Evolutionary conservation across 116 monocot genomes (phyloP).

Genomic region (Posidonia oceanica): DNA sequence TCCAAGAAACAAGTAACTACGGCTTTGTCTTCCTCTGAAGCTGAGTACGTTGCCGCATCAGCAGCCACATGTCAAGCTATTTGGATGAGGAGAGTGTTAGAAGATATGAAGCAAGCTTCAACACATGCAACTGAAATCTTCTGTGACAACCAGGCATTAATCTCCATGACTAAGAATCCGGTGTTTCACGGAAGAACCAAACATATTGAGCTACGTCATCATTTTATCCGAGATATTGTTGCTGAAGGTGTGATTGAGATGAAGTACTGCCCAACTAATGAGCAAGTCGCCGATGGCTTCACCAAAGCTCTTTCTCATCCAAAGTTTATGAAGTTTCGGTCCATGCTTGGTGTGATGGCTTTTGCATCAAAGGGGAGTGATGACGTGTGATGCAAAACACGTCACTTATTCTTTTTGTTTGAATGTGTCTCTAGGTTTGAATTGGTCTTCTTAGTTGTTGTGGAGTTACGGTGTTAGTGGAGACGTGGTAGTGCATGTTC

Average conservation of each 20-base stretch:
- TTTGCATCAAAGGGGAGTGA: no score
- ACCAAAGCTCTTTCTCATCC: background rate
- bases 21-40: conserved; percentile 3
- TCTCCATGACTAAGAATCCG: conserved; percentile 8
- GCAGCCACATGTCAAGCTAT: background rate
- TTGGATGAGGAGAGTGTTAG: conserved; percentile 8
- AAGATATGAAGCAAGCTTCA: conserved; percentile 4
- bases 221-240: conserved; percentile 6
- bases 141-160: conserved; percentile 4
- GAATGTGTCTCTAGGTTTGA: no score
- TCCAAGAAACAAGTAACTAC: conserved; percentile 5
- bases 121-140: background rate
- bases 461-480: no score
- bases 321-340: no score
- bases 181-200: conserved; percentile 9
- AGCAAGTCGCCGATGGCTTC: conserved; percentile 11
- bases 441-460: no score
- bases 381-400: background rate
- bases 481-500: no score
- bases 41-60: background rate
- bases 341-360: no score
- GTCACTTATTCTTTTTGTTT: no score
- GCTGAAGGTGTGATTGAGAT: conserved; percentile 6
- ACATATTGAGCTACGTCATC: conserved; percentile 9
- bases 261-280: conserved; percentile 6